Conservation (phyloP, 2,329 filamentous ascomycete genomes). For the Colletotrichum godetiae region DNA sequence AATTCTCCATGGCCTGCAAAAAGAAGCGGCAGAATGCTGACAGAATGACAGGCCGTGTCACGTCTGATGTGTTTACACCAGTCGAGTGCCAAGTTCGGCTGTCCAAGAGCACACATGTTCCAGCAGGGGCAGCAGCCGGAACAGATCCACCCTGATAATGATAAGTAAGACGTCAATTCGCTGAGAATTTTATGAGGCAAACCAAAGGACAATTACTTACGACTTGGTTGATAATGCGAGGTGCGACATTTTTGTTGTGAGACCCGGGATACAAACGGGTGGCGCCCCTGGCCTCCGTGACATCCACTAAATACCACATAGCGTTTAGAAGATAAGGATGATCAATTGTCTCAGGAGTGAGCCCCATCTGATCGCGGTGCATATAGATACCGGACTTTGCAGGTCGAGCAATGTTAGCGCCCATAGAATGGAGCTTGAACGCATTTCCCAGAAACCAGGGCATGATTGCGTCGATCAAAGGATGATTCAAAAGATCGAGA, state of each 20-base stretch:
- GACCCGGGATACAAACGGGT: conserved; percentile 15
- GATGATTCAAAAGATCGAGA: conserved; percentile 9
- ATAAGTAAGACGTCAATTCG: neutral
- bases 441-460: conserved; percentile 9
- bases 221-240: neutral
- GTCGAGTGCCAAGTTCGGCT: conserved; percentile 22
- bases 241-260: conserved; percentile 7
- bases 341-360: conserved; percentile 2
- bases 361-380: conserved; percentile 12
- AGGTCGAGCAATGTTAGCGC: conserved; percentile 7
- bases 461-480: conserved; percentile 7
- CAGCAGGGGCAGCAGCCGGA: conserved; percentile 14
- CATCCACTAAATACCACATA: conserved; percentile 6
- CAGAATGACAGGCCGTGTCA: conserved; percentile 2
- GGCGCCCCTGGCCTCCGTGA: conserved; percentile 9
- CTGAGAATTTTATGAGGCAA: too few relatives aligned
- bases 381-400: conserved; percentile 20
- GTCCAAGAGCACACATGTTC: conserved; percentile 6
- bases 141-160: neutral
- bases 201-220: neutral
- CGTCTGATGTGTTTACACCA: conserved; percentile 1
- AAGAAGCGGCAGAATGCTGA: conserved; percentile 5
- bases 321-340: conserved; percentile 3
- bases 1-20: conserved; percentile 3
- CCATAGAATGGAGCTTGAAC: conserved; percentile 1